Conservation (phyloP, 2,329 filamentous ascomycete genomes). For the Colletotrichum chrysophilum region DNA sequence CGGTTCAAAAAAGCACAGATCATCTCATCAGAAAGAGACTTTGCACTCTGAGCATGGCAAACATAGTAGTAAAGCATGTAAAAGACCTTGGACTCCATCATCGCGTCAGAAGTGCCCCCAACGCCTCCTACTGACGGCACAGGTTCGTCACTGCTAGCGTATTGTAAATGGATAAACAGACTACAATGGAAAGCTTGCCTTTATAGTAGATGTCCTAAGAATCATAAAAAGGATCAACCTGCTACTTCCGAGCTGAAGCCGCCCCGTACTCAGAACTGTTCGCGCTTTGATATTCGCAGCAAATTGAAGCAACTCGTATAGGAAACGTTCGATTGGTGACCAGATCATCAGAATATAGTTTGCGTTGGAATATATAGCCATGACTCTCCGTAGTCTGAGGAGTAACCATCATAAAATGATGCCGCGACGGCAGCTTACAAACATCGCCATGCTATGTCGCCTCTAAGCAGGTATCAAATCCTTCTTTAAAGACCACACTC, state of each 20-base stretch:
- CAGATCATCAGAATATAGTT: too few species aligned
- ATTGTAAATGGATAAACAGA: background rate
- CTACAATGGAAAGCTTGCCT: accelerated
- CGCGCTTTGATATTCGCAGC: too few species aligned
- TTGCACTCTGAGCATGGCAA: background rate
- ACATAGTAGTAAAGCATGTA: accelerated
- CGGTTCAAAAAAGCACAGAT: background rate
- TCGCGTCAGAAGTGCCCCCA: background rate
- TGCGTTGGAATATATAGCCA: too few species aligned
- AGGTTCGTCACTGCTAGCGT: background rate
- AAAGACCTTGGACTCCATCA: background rate
- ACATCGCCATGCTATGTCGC: accelerated
- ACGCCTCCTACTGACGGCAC: accelerated
- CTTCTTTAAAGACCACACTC: background rate
- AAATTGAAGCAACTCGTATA: too few species aligned
- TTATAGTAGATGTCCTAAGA: background rate
- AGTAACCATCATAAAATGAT: too few species aligned
- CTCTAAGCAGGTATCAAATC: background rate
- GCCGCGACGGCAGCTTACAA: background rate
- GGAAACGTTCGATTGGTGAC: too few species aligned
- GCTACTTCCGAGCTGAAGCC: too few species aligned
- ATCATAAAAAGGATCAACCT: accelerated
- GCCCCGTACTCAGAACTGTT: too few species aligned
- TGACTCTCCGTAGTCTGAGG: too few species aligned
- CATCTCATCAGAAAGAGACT: background rate